Evolutionary conservation across 2,329 filamentous ascomycete species (phyloP), one percentile per base, ranked within the genome.

Genomic region (Pseudogymnoascus sp.): DNA sequence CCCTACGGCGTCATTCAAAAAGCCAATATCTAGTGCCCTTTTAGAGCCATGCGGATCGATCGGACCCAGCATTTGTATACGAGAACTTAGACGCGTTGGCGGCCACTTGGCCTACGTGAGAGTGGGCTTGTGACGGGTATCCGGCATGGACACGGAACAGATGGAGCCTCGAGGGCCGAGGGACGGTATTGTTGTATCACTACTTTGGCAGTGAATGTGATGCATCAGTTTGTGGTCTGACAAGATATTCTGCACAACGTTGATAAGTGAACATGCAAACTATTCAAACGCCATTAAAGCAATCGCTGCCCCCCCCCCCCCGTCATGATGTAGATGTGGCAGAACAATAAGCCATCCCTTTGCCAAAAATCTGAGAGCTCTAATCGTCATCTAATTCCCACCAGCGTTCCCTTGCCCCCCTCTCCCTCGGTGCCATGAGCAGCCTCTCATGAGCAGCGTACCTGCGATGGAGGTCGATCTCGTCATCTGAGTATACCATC

Each of bases 311-410:
- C 50, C 50, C 35, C 3, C 6, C 23, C 26, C 50, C 17, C 35
- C 17, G 17, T 35, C 17, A 19, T 33, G 19, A 33, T 57, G 28
- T 17, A 35, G 17, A 33, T 57, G 28, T 21, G 2, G 3, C 10
- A 57, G 1, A 33, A 33, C n/a, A 57, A 13, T 33, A 57, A 33
- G 1, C 6, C 5, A 13, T n/a, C 17, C 10, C 17, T 15, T 33
- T 5, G 23, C 10, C 10, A 2, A 1, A 33, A 9, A 21, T 21
- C 21, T 61, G 36, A 31, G 19, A 23, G 28, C 28, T 42, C 59
- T 61, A 61, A n/a, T 61, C 59, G 11, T 40, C 59, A 38, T 61
- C 38, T 33, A 57, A 35, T 40, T 61, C 59, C 59, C 59, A 61
- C 59, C 59, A 61, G n/a, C 33, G 35, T 35, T 38, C 59, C 13